These are phyloP conservation scores for Venturia oleaginea DNA, from an alignment of 2,329 filamentous ascomycete genomes.

Conservation along the genomic window DNA sequence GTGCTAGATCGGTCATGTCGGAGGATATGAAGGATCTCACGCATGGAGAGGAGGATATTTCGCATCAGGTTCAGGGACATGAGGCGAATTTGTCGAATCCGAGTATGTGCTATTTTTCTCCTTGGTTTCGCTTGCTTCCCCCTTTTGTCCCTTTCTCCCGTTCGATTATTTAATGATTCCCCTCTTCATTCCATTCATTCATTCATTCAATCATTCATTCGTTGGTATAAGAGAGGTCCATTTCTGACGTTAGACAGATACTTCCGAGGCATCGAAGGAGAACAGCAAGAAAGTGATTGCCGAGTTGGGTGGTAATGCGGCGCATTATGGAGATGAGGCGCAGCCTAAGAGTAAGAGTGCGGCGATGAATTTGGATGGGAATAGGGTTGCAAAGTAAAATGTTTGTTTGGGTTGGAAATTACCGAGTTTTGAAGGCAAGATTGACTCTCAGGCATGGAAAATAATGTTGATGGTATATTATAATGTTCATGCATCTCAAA, in stretches of 20 bases:
- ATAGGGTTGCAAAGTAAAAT: background rate
- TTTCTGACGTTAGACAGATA: too few relatives aligned
- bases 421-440: too few relatives aligned
- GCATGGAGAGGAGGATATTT: background rate
- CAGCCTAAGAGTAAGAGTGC: background rate
- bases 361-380: background rate
- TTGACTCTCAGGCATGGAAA: too few relatives aligned
- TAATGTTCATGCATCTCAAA: too few relatives aligned
- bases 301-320: background rate
- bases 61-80: background rate
- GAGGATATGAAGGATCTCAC: constrained; percentile 10
- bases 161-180: background rate
- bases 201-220: too few relatives aligned
- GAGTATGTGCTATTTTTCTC: background rate
- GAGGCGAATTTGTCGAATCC: background rate
- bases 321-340: background rate
- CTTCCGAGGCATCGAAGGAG: background rate
- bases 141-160: background rate
- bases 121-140: background rate
- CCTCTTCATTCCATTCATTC: too few relatives aligned
- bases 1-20: constrained; percentile 1
- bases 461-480: too few relatives aligned
- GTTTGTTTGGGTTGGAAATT: too few relatives aligned
- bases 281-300: background rate
- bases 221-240: too few relatives aligned